These are phyloP conservation scores for Calonectria multiphialidica DNA, from an alignment of 2,329 filamentous ascomycete genomes.

Conservation along the genomic window DNA sequence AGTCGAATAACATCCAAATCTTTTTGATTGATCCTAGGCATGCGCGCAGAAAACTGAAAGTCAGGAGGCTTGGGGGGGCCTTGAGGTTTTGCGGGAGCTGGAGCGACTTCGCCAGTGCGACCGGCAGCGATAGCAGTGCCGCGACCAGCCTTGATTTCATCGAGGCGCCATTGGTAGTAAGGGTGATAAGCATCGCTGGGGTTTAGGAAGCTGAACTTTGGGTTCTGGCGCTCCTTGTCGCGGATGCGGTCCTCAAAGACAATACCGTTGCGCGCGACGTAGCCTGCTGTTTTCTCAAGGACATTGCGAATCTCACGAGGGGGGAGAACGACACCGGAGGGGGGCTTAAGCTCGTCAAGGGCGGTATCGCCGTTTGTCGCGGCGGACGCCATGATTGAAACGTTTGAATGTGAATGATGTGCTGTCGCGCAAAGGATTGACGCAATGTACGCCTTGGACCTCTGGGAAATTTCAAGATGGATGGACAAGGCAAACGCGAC, in stretches of 20 bases:
- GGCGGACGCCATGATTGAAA: conserved; percentile 46
- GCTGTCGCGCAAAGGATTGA: conserved; percentile 14
- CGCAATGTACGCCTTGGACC: neutral
- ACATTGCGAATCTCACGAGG: conserved; percentile 87
- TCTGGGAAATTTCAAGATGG: conserved; percentile 42
- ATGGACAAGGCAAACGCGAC: conserved; percentile 9
- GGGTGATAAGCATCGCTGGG: conserved; percentile 84
- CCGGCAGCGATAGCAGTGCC: conserved; percentile 85
- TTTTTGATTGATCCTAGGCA: conserved; percentile 97
- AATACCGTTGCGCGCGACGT: conserved; percentile 78
- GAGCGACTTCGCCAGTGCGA: conserved; percentile 72
- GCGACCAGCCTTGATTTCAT: conserved; percentile 86
- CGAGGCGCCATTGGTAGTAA: conserved; percentile 92
- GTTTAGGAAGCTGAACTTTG: conserved; percentile 92
- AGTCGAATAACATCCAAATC: conserved; percentile 82
- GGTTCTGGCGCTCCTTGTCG: conserved; percentile 84
- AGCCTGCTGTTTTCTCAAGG: conserved; percentile 95
- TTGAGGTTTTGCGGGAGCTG: conserved; percentile 73
- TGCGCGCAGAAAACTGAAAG: conserved; percentile 93
- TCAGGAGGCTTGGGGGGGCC: conserved; percentile 88
- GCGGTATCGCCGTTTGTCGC: conserved; percentile 65
- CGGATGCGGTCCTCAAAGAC: conserved; percentile 87
- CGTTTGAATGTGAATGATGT: conserved; percentile 3
- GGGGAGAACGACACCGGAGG: conserved; percentile 86
- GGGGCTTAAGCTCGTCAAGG: conserved; percentile 80